Conservation (phyloP, 192 early-diverging fungal species). For the Phlyctochytrium arcticum region DNA sequence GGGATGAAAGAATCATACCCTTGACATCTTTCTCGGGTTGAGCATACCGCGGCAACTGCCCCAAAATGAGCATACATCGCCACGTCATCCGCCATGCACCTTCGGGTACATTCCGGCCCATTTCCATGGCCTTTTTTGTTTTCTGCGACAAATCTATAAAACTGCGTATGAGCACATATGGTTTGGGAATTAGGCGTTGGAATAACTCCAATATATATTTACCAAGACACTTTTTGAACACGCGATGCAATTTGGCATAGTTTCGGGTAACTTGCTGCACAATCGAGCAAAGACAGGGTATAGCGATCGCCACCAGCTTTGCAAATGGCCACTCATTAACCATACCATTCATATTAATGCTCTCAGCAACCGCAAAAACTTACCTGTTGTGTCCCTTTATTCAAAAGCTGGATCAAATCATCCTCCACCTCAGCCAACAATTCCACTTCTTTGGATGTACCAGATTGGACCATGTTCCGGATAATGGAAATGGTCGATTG, state of each 20-base stretch:
- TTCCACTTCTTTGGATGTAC: slow-evolving; percentile 46
- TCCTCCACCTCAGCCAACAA: slow-evolving; percentile 57
- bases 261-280: slow-evolving; percentile 44
- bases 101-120: slow-evolving; percentile 10
- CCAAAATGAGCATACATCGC: slow-evolving; percentile 70
- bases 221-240: slow-evolving; percentile 28
- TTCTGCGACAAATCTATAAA: slow-evolving; percentile 5
- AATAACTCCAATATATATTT: neutral
- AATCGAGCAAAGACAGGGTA: slow-evolving; percentile 71
- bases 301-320: slow-evolving; percentile 58
- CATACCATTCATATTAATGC: neutral
- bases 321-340: neutral
- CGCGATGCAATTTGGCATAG: slow-evolving; percentile 29
- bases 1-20: too few relatives aligned
- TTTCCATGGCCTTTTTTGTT: slow-evolving; percentile 2
- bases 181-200: neutral
- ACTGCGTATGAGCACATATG: neutral
- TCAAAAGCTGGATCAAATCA: slow-evolving; percentile 38
- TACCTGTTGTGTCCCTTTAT: slow-evolving; percentile 13
- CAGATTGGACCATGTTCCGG: neutral
- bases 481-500: slow-evolving; percentile 2
- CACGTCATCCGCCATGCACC: slow-evolving; percentile 20
- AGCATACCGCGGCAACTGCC: slow-evolving; percentile 71
- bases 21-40: too few relatives aligned
- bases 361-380: neutral